Evolutionary conservation across 208 protist species (phyloP).

Genomic region (Leptomonas pyrrhocoris): DNA sequence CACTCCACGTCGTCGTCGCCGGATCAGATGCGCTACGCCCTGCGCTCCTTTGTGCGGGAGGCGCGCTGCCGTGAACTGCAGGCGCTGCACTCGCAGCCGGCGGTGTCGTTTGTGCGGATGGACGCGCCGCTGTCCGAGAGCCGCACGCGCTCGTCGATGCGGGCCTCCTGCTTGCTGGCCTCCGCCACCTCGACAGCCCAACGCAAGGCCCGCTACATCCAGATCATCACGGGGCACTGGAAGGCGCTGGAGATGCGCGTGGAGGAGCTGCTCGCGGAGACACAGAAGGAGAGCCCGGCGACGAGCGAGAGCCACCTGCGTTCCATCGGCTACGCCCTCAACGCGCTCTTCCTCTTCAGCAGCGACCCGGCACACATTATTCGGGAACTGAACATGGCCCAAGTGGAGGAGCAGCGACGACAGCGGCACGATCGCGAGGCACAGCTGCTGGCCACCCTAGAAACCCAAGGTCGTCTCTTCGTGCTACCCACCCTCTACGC

Average conservation of each 20-base stretch:
- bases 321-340: conserved; percentile 28
- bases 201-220: conserved; percentile 39
- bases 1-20: conserved; percentile 7
- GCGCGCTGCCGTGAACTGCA: conserved; percentile 40
- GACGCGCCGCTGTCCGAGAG: conserved; percentile 16
- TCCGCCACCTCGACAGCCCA: conserved; percentile 25
- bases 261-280: conserved; percentile 35
- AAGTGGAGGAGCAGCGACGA: conserved; percentile 41
- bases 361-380: conserved; percentile 28
- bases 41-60: conserved; percentile 43
- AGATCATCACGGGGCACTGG: conserved; percentile 33
- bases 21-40: conserved; percentile 38
- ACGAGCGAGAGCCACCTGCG: conserved; percentile 27
- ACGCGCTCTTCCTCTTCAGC: conserved; percentile 47
- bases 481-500: conserved; percentile 40
- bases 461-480: conserved; percentile 37
- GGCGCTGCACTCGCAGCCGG: conserved; percentile 36
- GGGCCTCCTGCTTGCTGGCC: conserved; percentile 31
- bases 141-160: conserved; percentile 28
- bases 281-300: conserved; percentile 10
- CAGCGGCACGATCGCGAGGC: conserved; percentile 39
- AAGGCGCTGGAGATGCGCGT: conserved; percentile 36
- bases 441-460: conserved; percentile 37
- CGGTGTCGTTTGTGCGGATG: conserved; percentile 25
- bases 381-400: conserved; percentile 42